Base-by-base conservation (phyloP, 768 basidiomycete species). In the Boletales sp. region DNA sequence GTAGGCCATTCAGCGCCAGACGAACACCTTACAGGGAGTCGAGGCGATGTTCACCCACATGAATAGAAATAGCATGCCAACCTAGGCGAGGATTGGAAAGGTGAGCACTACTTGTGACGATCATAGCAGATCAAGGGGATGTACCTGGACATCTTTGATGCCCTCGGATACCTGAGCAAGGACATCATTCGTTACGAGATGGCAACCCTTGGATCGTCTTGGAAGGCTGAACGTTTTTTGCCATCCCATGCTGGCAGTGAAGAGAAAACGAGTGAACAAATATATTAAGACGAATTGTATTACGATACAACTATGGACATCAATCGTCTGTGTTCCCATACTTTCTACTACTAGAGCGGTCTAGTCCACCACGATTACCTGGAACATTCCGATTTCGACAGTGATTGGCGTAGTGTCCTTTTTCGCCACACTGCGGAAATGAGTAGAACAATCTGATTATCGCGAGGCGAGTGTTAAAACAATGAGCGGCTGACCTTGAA, bases 361-460 rank as follows among this genome's bases (percentile, higher is more conserved):
- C 89, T 41, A 83, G 70, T 8, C 93, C 93, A 49, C 93, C 93
- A 43, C 93, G 79, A 65, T 90, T 92, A 12, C 93, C 93, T 25
- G 93, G 93, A 19, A 92, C 86, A 65, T 93, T 94, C 49, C 88
- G 74, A 66, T 94, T 94, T 37, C 86, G 81, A 69, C 94, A 96
- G 59, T 90, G 84, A 65, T 96, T 95, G 17, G 94, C 94, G 63
- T 95, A 95, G 64, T 98, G 95, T 1, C 95, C 95, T 57, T 87
- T 86, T 67, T 91, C 85, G 34, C 90, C 90, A 61, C 94, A 96
- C 86, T 92, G 54, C 8, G 47, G 49, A 57, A 49, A 43, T 46
- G 39, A 41, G 46, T 32, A 52, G 44, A 25, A 57, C 39, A 25
- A 25, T 25, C 21, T 25, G 21, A 28, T 28, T 28, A 32, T 21